Evolutionary conservation across 2,329 filamentous ascomycete species (phyloP).

Genomic region (Coniella lustricola): DNA sequence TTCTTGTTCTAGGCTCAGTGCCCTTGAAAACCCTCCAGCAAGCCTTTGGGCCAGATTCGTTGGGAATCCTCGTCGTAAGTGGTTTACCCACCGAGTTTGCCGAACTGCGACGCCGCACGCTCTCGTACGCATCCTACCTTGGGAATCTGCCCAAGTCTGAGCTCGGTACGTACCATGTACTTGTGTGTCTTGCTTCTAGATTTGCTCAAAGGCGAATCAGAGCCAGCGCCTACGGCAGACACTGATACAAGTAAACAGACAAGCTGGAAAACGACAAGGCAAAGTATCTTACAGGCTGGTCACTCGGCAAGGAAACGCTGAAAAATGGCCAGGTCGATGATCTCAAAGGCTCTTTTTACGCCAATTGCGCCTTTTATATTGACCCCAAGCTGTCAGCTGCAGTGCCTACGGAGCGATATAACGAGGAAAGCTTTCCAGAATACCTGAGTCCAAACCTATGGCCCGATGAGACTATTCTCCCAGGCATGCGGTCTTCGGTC

Average conservation of each 20-base stretch:
- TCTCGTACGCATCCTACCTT: conserved; percentile 85
- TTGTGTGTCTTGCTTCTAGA: conserved; percentile 17
- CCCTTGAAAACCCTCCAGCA: conserved; percentile 62
- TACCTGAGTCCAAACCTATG: conserved; percentile 89
- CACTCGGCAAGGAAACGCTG: conserved; percentile 72
- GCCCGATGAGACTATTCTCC: conserved; percentile 63
- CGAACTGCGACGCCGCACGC: conserved; percentile 61
- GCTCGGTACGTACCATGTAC: conserved; percentile 46
- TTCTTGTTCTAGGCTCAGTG: conserved; percentile 47
- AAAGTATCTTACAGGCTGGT: conserved; percentile 69
- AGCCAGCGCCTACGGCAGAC: background rate
- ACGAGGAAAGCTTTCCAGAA: conserved; percentile 64
- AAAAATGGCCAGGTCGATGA: conserved; percentile 73
- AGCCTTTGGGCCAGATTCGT: conserved; percentile 83
- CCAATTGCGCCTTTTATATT: conserved; percentile 74
- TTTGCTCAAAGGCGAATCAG: background rate
- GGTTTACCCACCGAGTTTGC: conserved; percentile 69
- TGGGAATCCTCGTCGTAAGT: conserved; percentile 91
- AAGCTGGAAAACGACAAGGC: conserved; percentile 52
- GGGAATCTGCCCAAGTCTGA: conserved; percentile 68
- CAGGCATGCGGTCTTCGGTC: conserved; percentile 67
- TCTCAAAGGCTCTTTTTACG: conserved; percentile 77
- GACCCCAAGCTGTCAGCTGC: conserved; percentile 56
- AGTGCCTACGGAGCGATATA: conserved; percentile 51
- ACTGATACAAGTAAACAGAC: conserved; percentile 26